Base-by-base conservation (phyloP, 1,284 basidiomycete species). In the Pseudozyma pruni region DNA sequence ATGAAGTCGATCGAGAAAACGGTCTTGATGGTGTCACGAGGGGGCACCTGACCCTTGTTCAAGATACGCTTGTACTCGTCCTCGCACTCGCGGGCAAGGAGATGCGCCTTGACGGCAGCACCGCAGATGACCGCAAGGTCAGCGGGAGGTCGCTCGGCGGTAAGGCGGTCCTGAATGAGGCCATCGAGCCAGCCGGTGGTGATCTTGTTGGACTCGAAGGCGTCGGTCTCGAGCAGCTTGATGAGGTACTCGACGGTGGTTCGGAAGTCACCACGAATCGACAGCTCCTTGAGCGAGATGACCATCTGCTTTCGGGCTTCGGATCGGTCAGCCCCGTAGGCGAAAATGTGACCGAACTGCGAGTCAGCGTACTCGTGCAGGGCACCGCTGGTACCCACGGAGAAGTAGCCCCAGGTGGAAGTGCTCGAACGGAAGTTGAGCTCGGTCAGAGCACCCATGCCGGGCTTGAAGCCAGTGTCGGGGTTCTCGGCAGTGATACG, bases 401-500 rank as follows among this genome's bases (percentile, higher is more conserved):
- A 98, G 87, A 99, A 99, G 87, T 99, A 85, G 77, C 96, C 96
- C 96, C 96, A 99, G 56, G 76, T 79, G 31, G 76, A 78, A 37
- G 94, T 97, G 84, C 91, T 96, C 33, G 94, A 98, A 52, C 96
- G 91, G 90, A 99, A 99, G 85, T 98, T 99, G 80, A 98, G 91
- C 83, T 98, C 96, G 83, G 97, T 94, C 13, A 99, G 86, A 39
- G 91, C 90, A 78, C 96, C 96, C 14, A 93, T 95, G 8, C 95
- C 98, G 3, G 96, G 96, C 85, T 98, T 98, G 88, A 99, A 99
- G n/a, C 96, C 96, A 16, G 95, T 95, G 81, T 98, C 96, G 20
- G 96, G 96, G 84, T 99, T 98, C 85, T 99, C 96, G 40, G 95
- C 95, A 5, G 96, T 98, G 84, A 99, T 98, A 83, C 96, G 94